Conservation (phyloP, 129 eudicot species). For the Flaveria brownii region DNA sequence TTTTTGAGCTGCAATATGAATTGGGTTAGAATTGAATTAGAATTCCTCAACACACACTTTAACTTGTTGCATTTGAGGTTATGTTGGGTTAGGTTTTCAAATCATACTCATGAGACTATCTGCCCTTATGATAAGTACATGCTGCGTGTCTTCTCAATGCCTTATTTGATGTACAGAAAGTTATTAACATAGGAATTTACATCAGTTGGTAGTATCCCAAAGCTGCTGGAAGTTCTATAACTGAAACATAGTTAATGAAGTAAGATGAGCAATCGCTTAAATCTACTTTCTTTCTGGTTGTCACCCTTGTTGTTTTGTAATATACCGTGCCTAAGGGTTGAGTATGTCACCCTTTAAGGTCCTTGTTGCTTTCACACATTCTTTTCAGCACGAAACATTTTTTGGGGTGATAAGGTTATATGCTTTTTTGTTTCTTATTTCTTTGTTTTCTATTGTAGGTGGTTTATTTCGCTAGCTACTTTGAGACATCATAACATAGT, state of each 20-base stretch:
- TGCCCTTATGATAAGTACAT: background rate
- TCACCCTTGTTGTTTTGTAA: background rate
- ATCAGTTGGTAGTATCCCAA: background rate
- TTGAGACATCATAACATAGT: constrained; percentile 25
- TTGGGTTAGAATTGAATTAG: background rate
- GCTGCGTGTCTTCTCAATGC: background rate
- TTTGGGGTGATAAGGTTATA: background rate
- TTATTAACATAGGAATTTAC: background rate
- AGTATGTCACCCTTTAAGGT: background rate
- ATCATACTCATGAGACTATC: background rate
- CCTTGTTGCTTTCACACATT: background rate
- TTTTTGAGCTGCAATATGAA: background rate
- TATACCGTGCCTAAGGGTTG: background rate
- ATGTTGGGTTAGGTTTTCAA: background rate
- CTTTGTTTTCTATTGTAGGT: constrained; percentile 33
- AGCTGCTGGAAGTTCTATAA: background rate
- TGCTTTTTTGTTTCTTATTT: background rate
- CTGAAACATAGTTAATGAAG: background rate
- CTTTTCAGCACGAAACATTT: background rate
- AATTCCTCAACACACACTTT: background rate
- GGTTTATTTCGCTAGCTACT: constrained; percentile 36
- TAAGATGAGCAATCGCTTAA: background rate
- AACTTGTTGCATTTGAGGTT: background rate
- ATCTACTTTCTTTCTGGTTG: background rate
- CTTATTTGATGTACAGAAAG: background rate